Conservation (phyloP, 352 stramenopile species). For the Pythium insidiosum region DNA sequence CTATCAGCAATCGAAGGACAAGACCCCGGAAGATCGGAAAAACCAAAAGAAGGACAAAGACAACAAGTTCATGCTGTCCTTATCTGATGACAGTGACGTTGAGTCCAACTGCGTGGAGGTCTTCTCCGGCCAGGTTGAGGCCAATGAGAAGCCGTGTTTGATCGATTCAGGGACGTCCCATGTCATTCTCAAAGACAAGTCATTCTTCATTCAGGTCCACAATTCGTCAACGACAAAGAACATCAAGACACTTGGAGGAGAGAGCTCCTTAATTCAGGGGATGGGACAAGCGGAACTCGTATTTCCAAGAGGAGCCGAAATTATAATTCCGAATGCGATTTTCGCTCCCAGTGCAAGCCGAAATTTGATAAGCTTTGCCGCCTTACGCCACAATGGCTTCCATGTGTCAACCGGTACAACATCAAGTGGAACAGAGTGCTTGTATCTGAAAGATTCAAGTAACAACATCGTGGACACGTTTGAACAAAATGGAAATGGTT, state of each 20-base stretch:
- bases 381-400: too few relatives aligned
- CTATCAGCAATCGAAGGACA: slow-evolving; percentile 4
- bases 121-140: neutral
- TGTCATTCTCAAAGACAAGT: slow-evolving; percentile 3
- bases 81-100: slow-evolving; percentile 7
- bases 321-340: too few relatives aligned
- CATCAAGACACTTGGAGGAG: slow-evolving; percentile 6
- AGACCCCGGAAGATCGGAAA: neutral
- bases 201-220: slow-evolving; percentile 4
- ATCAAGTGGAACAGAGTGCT: too few relatives aligned
- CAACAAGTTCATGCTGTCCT: slow-evolving; percentile 10
- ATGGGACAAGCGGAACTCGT: too few relatives aligned
- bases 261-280: too few relatives aligned
- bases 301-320: too few relatives aligned
- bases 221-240: neutral
- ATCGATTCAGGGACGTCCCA: slow-evolving; percentile 6
- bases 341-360: too few relatives aligned
- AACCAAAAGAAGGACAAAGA: neutral
- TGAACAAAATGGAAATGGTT: too few relatives aligned
- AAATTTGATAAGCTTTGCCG: too few relatives aligned
- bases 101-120: slow-evolving; percentile 8
- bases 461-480: too few relatives aligned
- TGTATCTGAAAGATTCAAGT: too few relatives aligned
- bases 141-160: neutral
- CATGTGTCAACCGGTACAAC: too few relatives aligned